phyloP scores from a whole-genome alignment of 106 monocot genomes.

The Cymbidium sinense region DNA sequence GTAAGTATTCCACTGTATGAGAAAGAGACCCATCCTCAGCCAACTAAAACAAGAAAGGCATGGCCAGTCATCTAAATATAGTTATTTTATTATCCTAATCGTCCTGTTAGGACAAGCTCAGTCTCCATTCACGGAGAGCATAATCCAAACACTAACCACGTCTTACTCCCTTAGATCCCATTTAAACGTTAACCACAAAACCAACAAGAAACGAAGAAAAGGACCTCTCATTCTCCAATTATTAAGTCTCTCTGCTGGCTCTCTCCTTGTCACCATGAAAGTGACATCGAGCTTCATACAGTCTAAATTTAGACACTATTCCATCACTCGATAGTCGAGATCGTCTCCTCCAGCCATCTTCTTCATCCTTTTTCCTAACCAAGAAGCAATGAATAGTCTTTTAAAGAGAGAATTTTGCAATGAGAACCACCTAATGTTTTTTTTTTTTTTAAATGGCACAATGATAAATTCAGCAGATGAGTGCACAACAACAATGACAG shows the following conservation, averaged over 20 bases:
- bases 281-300: neutral
- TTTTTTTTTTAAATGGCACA: neutral
- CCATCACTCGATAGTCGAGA: neutral
- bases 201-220: neutral
- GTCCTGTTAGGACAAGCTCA: neutral
- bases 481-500: neutral
- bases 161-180: neutral
- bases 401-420: neutral
- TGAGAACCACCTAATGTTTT: neutral
- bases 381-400: neutral
- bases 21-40: constrained; percentile 3
- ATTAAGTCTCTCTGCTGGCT: neutral
- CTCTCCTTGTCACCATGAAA: constrained; percentile 1
- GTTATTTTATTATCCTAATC: neutral
- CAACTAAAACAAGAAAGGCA: neutral
- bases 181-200: neutral
- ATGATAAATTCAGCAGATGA: neutral
- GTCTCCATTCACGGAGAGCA: neutral
- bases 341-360: neutral
- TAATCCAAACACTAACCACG: neutral
- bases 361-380: neutral
- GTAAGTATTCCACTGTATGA: neutral
- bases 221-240: neutral
- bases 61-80: neutral
- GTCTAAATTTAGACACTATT: neutral